Evolutionary conservation across 139 green algal species (phyloP), one percentile per base, ranked within the genome.

Genomic region (Ettlia oleoabundans): DNA sequence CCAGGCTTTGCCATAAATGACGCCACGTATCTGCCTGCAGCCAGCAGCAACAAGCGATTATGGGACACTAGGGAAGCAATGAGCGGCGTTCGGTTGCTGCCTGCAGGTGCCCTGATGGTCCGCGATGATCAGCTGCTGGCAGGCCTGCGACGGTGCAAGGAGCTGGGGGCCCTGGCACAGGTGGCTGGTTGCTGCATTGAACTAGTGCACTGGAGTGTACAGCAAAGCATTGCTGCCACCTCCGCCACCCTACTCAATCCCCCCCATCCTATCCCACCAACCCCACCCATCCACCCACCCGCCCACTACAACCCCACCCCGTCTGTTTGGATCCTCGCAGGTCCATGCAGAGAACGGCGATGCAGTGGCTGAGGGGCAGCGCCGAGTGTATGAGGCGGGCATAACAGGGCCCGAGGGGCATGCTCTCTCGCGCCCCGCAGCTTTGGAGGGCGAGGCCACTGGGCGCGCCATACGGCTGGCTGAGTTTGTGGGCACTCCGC

Each of bases 291-390:
- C 33, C 64, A 32, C 64, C 9, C 41, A 38, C 28, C 30, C 6
- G 69, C 66, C 82, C 90, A 85, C 90, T 97, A n/a, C n/a, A n/a
- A n/a, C n/a, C n/a, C n/a, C n/a, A n/a, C n/a, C n/a, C n/a, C n/a
- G n/a, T n/a, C n/a, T n/a, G n/a, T n/a, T n/a, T n/a, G n/a, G n/a
- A n/a, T n/a, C n/a, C n/a, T n/a, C n/a, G n/a, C n/a, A n/a, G n/a
- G n/a, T n/a, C 35, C 96, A 99, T 71, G 93, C 91, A 8, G 96
- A 99, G 86, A 98, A 99, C 66, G 95, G 94, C 8, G 96, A 98
- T 55, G 94, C 90, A 13, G 91, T 99, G 21, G 93, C 85, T 0
- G 81, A 87, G 73, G 89, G 92, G 18, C 96, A 98, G 87, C 55
- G 90, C 65, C 43, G 62, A 21, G 74, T 94, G 15, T 92, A 92